Percentiles rank a stretch among this genome's conserved stretches.
phyloP scores from a whole-genome alignment of 495 filamentous ascomycete species.

The Friedmanniomyces simplex region DNA sequence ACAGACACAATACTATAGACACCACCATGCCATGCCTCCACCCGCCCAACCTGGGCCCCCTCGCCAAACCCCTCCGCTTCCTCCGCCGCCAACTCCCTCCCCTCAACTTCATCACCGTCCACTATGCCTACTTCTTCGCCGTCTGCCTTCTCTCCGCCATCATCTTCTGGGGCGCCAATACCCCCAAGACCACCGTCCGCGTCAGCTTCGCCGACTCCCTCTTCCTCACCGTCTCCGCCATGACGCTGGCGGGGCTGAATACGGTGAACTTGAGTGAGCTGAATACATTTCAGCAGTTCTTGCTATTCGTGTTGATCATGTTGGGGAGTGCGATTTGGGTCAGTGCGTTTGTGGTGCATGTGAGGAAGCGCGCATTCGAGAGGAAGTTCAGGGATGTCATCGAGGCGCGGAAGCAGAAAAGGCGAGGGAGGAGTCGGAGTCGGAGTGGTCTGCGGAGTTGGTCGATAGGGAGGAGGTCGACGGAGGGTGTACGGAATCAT shows the following conservation, averaged over 20 bases:
- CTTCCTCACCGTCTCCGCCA: conserved; percentile 67
- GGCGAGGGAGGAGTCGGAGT: conserved; percentile 23
- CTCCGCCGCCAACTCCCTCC: conserved; percentile 37
- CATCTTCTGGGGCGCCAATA: conserved; percentile 64
- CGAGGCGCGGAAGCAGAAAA: conserved; percentile 34
- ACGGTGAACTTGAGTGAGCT: conserved; percentile 54
- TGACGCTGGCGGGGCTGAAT: conserved; percentile 56
- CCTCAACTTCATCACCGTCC: conserved; percentile 61
- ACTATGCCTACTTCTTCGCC: conserved; percentile 64
- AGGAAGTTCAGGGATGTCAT: conserved; percentile 51
- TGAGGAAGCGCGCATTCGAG: conserved; percentile 63
- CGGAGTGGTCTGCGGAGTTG: conserved; percentile 6
- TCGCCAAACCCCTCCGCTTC: conserved; percentile 20
- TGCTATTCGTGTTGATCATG: conserved; percentile 64
- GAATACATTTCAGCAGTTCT: conserved; percentile 67
- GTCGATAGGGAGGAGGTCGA: neutral
- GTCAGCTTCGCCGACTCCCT: conserved; percentile 66
- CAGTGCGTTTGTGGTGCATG: conserved; percentile 49
- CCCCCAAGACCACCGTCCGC: conserved; percentile 32
- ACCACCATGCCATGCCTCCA: neutral
- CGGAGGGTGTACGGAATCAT: neutral
- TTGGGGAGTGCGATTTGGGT: conserved; percentile 64
- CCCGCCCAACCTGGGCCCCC: conserved; percentile 12
- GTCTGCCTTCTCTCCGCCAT: conserved; percentile 53
- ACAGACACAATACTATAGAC: neutral